Evolutionary conservation across 2,329 filamentous ascomycete species (phyloP).

Genomic region (Tolypocladium capitatum): DNA sequence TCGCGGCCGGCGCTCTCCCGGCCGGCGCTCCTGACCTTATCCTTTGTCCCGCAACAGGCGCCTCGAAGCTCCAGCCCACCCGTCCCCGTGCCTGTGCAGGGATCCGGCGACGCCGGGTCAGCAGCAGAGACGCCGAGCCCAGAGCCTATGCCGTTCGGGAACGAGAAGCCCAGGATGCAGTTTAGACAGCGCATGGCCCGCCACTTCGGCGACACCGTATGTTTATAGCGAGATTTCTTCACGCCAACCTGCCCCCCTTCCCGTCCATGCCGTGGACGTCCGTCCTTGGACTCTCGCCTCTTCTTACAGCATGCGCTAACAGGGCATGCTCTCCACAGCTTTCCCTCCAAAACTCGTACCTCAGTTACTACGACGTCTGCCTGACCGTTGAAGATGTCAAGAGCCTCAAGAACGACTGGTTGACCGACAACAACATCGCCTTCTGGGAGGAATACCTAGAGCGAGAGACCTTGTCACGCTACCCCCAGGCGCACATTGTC

Average conservation of each 20-base stretch:
- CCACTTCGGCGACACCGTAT: conserved; percentile 33
- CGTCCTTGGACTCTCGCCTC: background rate
- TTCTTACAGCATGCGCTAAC: background rate
- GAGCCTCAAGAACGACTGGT: conserved; percentile 81
- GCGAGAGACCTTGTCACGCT: conserved; percentile 68
- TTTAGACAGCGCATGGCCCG: conserved; percentile 30
- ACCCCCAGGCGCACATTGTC: conserved; percentile 72
- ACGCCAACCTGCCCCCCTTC: too few species aligned
- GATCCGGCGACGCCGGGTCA: background rate
- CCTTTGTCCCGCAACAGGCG: conserved; percentile 3
- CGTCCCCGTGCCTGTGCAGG: background rate
- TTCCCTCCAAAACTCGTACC: conserved; percentile 23
- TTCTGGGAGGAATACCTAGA: conserved; percentile 99
- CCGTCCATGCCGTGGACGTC: background rate
- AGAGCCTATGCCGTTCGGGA: background rate
- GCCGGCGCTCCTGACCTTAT: conserved; percentile 3
- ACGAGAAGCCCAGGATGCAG: conserved; percentile 16
- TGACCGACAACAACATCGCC: conserved; percentile 93
- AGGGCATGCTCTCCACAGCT: conserved; percentile 27
- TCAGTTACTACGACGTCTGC: conserved; percentile 28
- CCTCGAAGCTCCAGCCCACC: conserved; percentile 2
- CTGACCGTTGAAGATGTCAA: conserved; percentile 81
- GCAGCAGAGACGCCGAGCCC: background rate
- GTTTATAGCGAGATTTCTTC: conserved; percentile 6
- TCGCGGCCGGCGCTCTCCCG: conserved; percentile 2